Evolutionary conservation across 2,329 filamentous ascomycete species (phyloP).

Genomic region (Beauveria australis): DNA sequence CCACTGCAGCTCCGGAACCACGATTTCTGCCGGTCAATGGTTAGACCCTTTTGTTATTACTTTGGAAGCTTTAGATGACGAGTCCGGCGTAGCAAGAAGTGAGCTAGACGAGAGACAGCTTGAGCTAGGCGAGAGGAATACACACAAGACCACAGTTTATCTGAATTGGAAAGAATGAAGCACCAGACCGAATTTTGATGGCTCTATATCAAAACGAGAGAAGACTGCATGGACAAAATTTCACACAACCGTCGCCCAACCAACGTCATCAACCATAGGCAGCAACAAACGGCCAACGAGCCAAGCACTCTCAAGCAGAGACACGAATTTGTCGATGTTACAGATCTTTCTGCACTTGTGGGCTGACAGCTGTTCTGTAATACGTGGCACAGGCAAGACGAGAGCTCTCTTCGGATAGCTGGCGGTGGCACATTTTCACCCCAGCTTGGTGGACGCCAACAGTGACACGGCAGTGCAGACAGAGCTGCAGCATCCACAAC

Average conservation of each 20-base stretch:
- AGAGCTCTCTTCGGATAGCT: conserved; percentile 3
- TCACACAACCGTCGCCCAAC: neutral
- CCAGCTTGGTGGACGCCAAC: neutral
- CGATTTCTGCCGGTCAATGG: no score
- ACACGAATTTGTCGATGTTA: neutral
- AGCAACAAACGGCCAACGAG: neutral
- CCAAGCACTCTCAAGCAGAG: neutral
- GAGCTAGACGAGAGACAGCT: neutral
- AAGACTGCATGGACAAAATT: neutral
- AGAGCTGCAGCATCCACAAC: neutral
- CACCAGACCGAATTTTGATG: neutral
- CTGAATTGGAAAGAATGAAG: neutral
- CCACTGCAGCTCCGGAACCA: neutral
- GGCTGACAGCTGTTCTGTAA: conserved; percentile 2
- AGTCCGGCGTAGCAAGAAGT: no score
- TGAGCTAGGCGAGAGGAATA: neutral
- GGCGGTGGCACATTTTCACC: neutral
- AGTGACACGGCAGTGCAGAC: conserved; percentile 2
- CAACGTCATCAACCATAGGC: neutral
- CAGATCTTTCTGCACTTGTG: neutral
- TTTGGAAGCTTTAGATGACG: neutral
- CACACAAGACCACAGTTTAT: neutral
- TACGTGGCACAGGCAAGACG: conserved; percentile 3
- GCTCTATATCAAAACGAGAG: neutral
- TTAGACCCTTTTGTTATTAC: neutral